These are phyloP conservation scores for Pyrus hybrid DNA, from an alignment of 331 rosid species.

Conservation along the genomic window DNA sequence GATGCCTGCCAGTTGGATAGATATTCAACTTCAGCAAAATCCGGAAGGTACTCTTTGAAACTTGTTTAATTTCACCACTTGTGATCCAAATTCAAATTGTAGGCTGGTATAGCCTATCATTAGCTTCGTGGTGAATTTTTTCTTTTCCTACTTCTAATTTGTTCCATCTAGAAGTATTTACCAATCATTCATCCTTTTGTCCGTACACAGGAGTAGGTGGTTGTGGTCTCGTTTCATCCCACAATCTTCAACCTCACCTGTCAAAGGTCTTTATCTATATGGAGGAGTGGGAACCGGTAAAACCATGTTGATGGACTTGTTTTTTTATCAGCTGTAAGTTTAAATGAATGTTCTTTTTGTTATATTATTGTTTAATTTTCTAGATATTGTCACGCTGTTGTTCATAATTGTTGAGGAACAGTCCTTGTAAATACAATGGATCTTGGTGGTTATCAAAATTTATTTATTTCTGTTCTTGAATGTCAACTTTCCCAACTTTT, in stretches of 20 bases:
- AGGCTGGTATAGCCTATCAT: slow-evolving; percentile 7
- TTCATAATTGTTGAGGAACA: slow-evolving; percentile 3
- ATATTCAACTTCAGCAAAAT: slow-evolving; percentile 41
- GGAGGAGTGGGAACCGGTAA: slow-evolving; percentile 99
- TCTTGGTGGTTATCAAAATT: slow-evolving; percentile 9
- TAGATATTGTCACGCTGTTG: not conserved
- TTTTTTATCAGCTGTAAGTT: slow-evolving; percentile 85
- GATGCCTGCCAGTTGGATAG: slow-evolving; percentile 68
- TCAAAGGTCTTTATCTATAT: slow-evolving; percentile 83
- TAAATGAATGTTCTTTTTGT: slow-evolving; percentile 2
- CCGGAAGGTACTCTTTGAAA: slow-evolving; percentile 53
- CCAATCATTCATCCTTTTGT: not conserved
- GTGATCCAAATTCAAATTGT: not conserved
- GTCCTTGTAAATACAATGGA: not conserved
- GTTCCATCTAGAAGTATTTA: not conserved
- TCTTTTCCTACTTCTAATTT: not conserved
- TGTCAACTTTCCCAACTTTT: not conserved
- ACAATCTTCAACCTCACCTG: slow-evolving; percentile 74
- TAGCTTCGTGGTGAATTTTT: slow-evolving; percentile 7
- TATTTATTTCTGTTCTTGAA: slow-evolving; percentile 15
- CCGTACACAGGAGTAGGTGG: slow-evolving; percentile 69
- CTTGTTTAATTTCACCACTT: not conserved
- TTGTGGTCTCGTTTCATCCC: slow-evolving; percentile 89
- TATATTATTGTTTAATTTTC: not conserved
- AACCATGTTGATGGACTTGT: slow-evolving; percentile 99